phyloP scores from a whole-genome alignment of 2,329 filamentous ascomycete species.

The Pseudogymnoascus sp. region DNA sequence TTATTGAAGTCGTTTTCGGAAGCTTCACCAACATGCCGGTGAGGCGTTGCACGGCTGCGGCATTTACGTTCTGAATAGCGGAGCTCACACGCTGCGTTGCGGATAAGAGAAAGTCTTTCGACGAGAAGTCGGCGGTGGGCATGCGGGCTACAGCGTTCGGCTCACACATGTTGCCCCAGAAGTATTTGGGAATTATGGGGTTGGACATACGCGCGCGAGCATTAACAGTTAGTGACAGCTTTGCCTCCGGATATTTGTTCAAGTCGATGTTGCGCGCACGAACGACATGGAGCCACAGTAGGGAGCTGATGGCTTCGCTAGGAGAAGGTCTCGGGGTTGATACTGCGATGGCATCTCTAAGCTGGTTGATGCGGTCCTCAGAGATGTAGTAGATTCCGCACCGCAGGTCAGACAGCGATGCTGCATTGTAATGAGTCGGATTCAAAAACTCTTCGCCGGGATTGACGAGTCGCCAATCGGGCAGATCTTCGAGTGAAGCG shows the following conservation, averaged over 20 bases:
- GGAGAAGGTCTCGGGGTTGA: background rate
- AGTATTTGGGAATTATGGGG: background rate
- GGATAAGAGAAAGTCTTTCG: background rate
- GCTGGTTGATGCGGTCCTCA: background rate
- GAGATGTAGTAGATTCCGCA: conserved; percentile 7
- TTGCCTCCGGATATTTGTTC: conserved; percentile 1
- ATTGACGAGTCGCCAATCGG: background rate
- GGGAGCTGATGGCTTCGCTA: background rate
- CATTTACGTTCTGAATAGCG: background rate
- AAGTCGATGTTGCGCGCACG: background rate
- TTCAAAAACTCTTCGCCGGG: background rate
- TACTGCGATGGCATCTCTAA: background rate
- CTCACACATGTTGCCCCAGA: conserved; percentile 3
- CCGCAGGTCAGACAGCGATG: background rate
- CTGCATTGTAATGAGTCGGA: background rate
- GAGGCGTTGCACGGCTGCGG: background rate
- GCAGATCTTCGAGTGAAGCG: background rate
- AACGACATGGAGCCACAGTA: conserved; percentile 6
- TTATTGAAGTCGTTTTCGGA: conserved; percentile 2
- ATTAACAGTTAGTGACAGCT: background rate
- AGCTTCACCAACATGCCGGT: background rate
- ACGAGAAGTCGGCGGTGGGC: background rate
- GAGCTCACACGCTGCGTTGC: background rate
- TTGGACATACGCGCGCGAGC: background rate
- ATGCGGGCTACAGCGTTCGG: conserved; percentile 7